phyloP scores from a whole-genome alignment of 2,329 filamentous ascomycete species.

The Fusarium vanettenii region DNA sequence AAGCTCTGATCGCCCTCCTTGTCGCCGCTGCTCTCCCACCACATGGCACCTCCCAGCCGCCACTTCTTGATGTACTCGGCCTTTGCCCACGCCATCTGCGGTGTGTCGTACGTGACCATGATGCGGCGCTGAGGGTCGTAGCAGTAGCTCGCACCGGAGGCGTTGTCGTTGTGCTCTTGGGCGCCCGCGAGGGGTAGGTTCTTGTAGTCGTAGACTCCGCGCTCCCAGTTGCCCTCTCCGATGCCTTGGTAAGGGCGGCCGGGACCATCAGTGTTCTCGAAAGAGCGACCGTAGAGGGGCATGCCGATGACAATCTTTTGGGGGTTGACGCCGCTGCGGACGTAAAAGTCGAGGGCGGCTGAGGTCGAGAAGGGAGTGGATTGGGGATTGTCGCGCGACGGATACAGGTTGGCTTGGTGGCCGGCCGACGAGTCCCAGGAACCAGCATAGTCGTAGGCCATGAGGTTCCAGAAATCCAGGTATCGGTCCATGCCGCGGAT shows the following conservation, averaged over 20 bases:
- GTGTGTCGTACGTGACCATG: constrained; percentile 85
- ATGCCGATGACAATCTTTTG: constrained; percentile 89
- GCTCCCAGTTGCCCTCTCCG: constrained; percentile 86
- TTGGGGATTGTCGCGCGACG: constrained; percentile 64
- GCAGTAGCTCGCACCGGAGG: constrained; percentile 79
- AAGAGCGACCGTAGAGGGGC: constrained; percentile 91
- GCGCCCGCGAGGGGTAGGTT: constrained; percentile 77
- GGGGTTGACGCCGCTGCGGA: constrained; percentile 69
- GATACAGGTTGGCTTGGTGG: constrained; percentile 85
- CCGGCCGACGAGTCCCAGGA: constrained; percentile 79
- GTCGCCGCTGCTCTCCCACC: constrained; percentile 93
- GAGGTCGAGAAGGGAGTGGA: constrained; percentile 83
- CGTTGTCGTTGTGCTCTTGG: constrained; percentile 71
- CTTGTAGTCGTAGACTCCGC: constrained; percentile 91
- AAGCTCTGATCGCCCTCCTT: constrained; percentile 73
- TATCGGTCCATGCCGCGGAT: constrained; percentile 72
- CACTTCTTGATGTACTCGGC: constrained; percentile 74
- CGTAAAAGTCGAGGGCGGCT: constrained; percentile 78
- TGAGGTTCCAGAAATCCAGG: constrained; percentile 82
- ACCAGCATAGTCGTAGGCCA: constrained; percentile 91
- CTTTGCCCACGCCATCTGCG: constrained; percentile 75
- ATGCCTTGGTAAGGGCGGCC: constrained; percentile 77
- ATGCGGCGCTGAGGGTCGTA: constrained; percentile 72
- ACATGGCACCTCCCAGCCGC: constrained; percentile 90
- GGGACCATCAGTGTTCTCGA: constrained; percentile 80